These are phyloP conservation scores for Ceratobasidium sp. DNA, from an alignment of 1,284 basidiomycete genomes.

Conservation along the genomic window DNA sequence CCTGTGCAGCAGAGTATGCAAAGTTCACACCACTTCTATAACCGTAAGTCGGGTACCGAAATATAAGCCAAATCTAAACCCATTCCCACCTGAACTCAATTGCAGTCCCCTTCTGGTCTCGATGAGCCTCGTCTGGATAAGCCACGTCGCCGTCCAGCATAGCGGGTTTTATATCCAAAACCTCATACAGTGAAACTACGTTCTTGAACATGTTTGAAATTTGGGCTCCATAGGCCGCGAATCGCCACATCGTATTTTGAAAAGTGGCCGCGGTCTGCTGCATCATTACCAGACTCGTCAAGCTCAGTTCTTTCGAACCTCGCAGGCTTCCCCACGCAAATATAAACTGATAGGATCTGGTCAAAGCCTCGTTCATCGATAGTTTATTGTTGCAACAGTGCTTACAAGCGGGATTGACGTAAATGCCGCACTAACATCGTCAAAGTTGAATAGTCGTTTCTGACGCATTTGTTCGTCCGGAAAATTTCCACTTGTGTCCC, in stretches of 20 bases:
- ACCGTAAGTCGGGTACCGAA: neutral
- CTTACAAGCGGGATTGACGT: constrained; percentile 2
- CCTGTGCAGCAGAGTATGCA: constrained; percentile 47
- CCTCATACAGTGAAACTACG: constrained; percentile 40
- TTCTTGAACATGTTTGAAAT: constrained; percentile 28
- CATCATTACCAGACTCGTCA: constrained; percentile 5
- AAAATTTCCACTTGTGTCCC: constrained; percentile 6
- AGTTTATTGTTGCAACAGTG: neutral
- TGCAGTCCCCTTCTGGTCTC: constrained; percentile 28
- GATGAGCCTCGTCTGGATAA: constrained; percentile 34
- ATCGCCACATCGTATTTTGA: constrained; percentile 6
- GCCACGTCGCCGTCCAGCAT: constrained; percentile 39
- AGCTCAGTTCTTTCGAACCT: neutral
- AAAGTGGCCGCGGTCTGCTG: constrained; percentile 28
- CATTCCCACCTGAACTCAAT: constrained; percentile 44
- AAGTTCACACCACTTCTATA: constrained; percentile 40
- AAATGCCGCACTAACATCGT: neutral
- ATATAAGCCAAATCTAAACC: neutral
- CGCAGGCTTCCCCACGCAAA: constrained; percentile 12
- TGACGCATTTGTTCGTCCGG: neutral
- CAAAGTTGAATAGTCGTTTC: neutral
- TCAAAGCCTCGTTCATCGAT: neutral
- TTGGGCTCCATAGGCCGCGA: constrained; percentile 3
- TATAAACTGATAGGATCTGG: neutral
- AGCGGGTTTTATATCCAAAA: constrained; percentile 31